These are phyloP conservation scores for Trichocladium antarcticum DNA, from an alignment of 495 filamentous ascomycete genomes.

Conservation along the genomic window DNA sequence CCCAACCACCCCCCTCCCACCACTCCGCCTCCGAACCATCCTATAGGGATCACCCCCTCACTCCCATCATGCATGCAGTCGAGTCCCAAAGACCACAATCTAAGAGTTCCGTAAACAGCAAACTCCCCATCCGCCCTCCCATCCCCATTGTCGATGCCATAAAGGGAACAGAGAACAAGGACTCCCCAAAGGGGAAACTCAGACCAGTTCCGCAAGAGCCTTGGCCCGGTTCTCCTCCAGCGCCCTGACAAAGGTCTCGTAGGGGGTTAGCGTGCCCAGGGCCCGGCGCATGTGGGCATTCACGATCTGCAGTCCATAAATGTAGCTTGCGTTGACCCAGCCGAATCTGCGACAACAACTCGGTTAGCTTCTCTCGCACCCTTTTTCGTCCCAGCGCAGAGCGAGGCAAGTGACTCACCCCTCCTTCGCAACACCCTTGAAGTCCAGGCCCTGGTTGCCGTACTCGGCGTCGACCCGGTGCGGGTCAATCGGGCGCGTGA, in stretches of 20 bases:
- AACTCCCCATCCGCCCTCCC: too few relatives aligned
- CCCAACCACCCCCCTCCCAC: too few relatives aligned
- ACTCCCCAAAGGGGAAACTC: neutral
- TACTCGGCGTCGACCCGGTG: conserved; percentile 94
- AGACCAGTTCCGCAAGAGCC: conserved; percentile 31
- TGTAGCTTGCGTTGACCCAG: conserved; percentile 96
- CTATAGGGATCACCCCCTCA: too few relatives aligned
- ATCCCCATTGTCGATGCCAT: too few relatives aligned
- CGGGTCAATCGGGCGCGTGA: conserved; percentile 75
- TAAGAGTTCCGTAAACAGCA: too few relatives aligned
- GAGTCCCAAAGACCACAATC: too few relatives aligned
- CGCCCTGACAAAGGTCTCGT: conserved; percentile 57
- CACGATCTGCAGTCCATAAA: conserved; percentile 75
- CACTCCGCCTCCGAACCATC: too few relatives aligned
- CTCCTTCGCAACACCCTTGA: conserved; percentile 89
- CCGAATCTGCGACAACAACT: conserved; percentile 68
- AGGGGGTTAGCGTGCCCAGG: conserved; percentile 71
- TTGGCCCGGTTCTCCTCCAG: conserved; percentile 35
- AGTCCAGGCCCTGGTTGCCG: conserved; percentile 87
- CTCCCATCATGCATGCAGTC: too few relatives aligned
- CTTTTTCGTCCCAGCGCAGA: neutral
- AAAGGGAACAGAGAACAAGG: neutral
- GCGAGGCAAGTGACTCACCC: conserved; percentile 52
- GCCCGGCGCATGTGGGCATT: conserved; percentile 77
- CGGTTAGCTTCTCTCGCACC: neutral